Percentiles rank a stretch among this genome's conserved stretches.
These are phyloP conservation scores for Globisporangium echinulatum DNA, from an alignment of 352 stramenopile species.

Conservation along the genomic window DNA sequence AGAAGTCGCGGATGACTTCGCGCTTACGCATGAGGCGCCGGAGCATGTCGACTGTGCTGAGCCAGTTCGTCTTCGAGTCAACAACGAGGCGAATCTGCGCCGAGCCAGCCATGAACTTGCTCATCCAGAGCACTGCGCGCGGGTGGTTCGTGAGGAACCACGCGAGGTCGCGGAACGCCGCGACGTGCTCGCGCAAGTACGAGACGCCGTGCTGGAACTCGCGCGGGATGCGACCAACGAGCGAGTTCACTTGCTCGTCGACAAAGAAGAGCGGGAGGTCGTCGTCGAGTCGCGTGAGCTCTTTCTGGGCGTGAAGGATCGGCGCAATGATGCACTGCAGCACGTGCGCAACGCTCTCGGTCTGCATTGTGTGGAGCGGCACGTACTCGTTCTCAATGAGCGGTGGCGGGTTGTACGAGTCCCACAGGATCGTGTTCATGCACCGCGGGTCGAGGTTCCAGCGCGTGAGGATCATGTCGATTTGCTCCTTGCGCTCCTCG, in stretches of 20 bases:
- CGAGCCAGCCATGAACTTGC: slow-evolving; percentile 29
- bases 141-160: slow-evolving; percentile 44
- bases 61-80: slow-evolving; percentile 35
- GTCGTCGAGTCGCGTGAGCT: slow-evolving; percentile 23
- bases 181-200: slow-evolving; percentile 29
- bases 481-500: slow-evolving; percentile 33
- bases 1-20: slow-evolving; percentile 38
- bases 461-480: slow-evolving; percentile 30
- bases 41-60: slow-evolving; percentile 44
- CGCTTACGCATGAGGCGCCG: slow-evolving; percentile 33
- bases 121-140: slow-evolving; percentile 28
- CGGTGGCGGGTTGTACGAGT: slow-evolving; percentile 23
- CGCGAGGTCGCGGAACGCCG: slow-evolving; percentile 30
- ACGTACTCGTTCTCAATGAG: slow-evolving; percentile 17
- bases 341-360: slow-evolving; percentile 32
- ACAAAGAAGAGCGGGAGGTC: slow-evolving; percentile 31
- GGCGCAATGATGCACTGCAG: slow-evolving; percentile 41
- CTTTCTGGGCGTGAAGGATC: slow-evolving; percentile 25
- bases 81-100: slow-evolving; percentile 32
- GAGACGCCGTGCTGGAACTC: slow-evolving; percentile 29
- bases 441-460: slow-evolving; percentile 44
- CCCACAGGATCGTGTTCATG: slow-evolving; percentile 40
- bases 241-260: slow-evolving; percentile 37
- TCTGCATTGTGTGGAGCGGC: slow-evolving; percentile 25
- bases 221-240: slow-evolving; percentile 23